Evolutionary conservation across 2,329 filamentous ascomycete genomes (phyloP).

Genomic region (Penicillium sclerotigenum): DNA sequence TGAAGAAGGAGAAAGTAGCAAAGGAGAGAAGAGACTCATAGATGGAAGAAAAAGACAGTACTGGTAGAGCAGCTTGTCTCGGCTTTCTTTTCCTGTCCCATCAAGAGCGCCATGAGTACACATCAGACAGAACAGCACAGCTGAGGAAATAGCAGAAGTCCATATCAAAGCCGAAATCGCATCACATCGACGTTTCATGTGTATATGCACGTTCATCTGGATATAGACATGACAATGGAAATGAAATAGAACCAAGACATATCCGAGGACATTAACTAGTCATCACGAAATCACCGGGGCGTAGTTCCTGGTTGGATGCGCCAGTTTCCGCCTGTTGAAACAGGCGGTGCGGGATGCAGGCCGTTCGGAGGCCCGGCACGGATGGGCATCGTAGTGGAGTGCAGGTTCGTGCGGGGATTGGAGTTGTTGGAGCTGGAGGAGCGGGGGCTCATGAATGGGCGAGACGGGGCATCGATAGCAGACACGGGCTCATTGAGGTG

Average conservation of each 20-base stretch:
- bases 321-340: slow-evolving; percentile 28
- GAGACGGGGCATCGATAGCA: slow-evolving; percentile 38
- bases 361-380: slow-evolving; percentile 59
- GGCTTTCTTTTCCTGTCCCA: not conserved
- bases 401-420: slow-evolving; percentile 34
- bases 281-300: not conserved
- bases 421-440: slow-evolving; percentile 40
- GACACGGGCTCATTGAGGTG: slow-evolving; percentile 36
- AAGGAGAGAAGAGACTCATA: not conserved
- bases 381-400: slow-evolving; percentile 62
- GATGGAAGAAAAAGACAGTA: not conserved
- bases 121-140: not conserved
- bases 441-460: slow-evolving; percentile 39
- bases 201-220: not conserved
- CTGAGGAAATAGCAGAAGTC: not conserved
- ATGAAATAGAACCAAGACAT: not conserved
- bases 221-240: not conserved
- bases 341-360: slow-evolving; percentile 58
- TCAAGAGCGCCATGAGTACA: not conserved
- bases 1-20: not conserved
- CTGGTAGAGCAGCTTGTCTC: not conserved
- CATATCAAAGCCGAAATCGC: not conserved
- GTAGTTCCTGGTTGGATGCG: slow-evolving; percentile 21
- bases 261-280: not conserved
- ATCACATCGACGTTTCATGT: not conserved